Conservation (phyloP, 1,284 basidiomycete species). For the Ustilago hordei region DNA sequence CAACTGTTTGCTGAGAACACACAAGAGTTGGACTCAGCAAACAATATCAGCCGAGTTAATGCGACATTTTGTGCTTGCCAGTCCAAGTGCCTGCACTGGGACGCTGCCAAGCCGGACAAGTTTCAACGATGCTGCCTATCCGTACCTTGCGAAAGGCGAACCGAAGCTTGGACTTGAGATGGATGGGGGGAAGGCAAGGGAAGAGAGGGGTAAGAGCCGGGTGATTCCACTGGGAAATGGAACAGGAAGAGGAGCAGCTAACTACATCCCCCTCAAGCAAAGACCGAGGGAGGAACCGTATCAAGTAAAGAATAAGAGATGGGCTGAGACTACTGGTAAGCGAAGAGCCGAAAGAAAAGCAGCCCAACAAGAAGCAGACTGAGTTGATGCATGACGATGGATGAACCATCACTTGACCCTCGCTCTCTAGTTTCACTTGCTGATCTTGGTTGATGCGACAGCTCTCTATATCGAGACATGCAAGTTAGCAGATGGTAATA, state of each 20-base stretch:
- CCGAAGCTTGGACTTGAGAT: background rate
- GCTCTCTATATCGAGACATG: no score
- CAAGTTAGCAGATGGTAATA: no score
- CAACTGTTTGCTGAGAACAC: constrained; percentile 20
- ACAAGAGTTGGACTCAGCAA: constrained; percentile 56
- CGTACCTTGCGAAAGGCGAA: constrained; percentile 6
- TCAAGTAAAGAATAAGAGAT: constrained; percentile 37
- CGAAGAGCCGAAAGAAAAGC: constrained; percentile 22
- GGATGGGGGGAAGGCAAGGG: background rate
- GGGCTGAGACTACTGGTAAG: constrained; percentile 32
- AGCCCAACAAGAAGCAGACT: background rate
- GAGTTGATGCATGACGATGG: background rate
- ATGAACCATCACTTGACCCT: background rate
- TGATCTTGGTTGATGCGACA: no score
- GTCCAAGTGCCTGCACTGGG: constrained; percentile 10
- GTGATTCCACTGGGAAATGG: constrained; percentile 46
- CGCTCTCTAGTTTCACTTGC: no score
- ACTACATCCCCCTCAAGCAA: constrained; percentile 21
- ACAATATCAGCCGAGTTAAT: constrained; percentile 55
- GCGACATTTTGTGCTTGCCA: constrained; percentile 61
- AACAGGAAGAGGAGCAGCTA: constrained; percentile 22
- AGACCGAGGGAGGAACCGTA: constrained; percentile 38
- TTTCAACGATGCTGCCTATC: constrained; percentile 25
- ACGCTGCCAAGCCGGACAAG: constrained; percentile 16
- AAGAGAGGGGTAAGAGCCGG: background rate